phyloP scores from a whole-genome alignment of 2,329 filamentous ascomycete species.

The Ilyonectria destructans region DNA sequence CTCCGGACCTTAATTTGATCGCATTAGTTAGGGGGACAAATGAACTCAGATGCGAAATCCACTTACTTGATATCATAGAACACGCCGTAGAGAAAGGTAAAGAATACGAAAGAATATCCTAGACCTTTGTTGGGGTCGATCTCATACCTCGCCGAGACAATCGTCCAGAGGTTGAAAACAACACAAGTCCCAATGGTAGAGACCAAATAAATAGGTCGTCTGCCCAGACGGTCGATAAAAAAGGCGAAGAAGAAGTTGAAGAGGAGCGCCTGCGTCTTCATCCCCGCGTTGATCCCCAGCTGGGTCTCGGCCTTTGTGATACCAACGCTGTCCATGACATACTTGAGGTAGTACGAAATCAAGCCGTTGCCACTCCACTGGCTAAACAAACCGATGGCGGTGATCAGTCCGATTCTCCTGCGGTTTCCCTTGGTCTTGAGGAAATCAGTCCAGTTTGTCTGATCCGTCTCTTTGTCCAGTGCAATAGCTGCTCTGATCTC shows the following conservation, averaged over 20 bases:
- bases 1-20: slow-evolving; percentile 45
- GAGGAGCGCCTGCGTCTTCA: slow-evolving; percentile 21
- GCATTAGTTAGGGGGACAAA: neutral
- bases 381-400: slow-evolving; percentile 76
- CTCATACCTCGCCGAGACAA: slow-evolving; percentile 48
- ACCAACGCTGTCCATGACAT: slow-evolving; percentile 57
- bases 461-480: slow-evolving; percentile 67
- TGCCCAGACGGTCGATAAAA: slow-evolving; percentile 16
- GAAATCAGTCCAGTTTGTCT: slow-evolving; percentile 72
- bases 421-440: slow-evolving; percentile 75
- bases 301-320: slow-evolving; percentile 26
- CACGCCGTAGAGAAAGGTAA: slow-evolving; percentile 58
- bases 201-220: slow-evolving; percentile 22
- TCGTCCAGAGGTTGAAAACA: slow-evolving; percentile 48
- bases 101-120: slow-evolving; percentile 51
- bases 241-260: slow-evolving; percentile 19
- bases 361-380: slow-evolving; percentile 78
- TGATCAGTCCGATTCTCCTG: slow-evolving; percentile 71
- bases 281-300: slow-evolving; percentile 18
- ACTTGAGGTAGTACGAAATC: slow-evolving; percentile 75
- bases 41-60: neutral
- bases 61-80: slow-evolving; percentile 50
- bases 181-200: slow-evolving; percentile 52
- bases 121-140: slow-evolving; percentile 32
- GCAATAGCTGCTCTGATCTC: slow-evolving; percentile 76